Conservation (phyloP, 257 asterid species). For the Osmanthus fragrans region DNA sequence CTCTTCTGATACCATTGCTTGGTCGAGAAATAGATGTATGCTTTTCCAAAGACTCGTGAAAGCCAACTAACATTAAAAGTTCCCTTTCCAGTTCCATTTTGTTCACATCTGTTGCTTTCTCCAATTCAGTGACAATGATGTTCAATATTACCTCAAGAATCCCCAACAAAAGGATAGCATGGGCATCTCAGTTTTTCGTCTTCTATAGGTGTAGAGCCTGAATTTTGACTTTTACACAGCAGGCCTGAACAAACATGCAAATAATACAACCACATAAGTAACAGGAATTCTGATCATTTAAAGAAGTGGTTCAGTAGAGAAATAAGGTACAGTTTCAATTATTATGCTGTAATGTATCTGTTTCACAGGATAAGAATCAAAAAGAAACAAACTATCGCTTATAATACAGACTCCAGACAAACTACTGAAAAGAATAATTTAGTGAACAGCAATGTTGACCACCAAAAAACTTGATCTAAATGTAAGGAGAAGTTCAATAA, state of each 20-base stretch:
- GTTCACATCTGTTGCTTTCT: conserved; percentile 46
- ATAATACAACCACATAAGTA: conserved; percentile 21
- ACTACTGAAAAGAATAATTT: conserved; percentile 8
- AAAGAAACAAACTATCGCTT: neutral
- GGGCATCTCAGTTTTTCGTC: conserved; percentile 56
- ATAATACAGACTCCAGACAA: conserved; percentile 9
- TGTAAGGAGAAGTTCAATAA: neutral
- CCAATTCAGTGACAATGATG: conserved; percentile 56
- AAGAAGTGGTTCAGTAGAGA: neutral
- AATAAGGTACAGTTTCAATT: neutral
- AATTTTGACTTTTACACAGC: conserved; percentile 48
- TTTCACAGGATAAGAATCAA: neutral
- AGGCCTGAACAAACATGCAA: conserved; percentile 59
- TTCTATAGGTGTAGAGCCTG: conserved; percentile 43
- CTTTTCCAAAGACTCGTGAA: conserved; percentile 55
- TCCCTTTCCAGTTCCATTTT: conserved; percentile 65
- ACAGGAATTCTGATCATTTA: neutral
- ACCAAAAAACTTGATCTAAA: neutral
- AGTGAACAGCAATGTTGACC: neutral
- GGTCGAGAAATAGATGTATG: conserved; percentile 36
- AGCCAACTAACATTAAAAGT: conserved; percentile 54
- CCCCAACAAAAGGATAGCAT: conserved; percentile 57
- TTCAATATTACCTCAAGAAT: conserved; percentile 70
- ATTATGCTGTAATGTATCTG: neutral
- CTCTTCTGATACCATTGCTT: conserved; percentile 41